Evolutionary conservation across 345 rosid genomes (phyloP), one percentile per base, ranked within the genome.

Genomic region (Ailanthus altissimus): DNA sequence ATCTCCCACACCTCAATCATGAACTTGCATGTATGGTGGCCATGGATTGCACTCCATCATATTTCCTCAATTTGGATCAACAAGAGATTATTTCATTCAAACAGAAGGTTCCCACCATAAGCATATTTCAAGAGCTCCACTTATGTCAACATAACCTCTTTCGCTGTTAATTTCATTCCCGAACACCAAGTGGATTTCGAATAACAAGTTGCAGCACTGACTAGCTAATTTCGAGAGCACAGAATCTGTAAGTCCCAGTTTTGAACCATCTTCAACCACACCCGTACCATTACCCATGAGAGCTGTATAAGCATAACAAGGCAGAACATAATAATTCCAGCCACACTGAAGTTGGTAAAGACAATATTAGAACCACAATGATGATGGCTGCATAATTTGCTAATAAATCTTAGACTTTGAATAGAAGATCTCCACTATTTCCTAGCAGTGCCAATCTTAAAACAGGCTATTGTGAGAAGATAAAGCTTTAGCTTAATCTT

Each of bases 401-500:
- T 47, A 28, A 46, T 61, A 68, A 8, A 13, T 36, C 32, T 47
- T 71, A 46, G 42, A 43, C 58, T 64, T 45, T 49, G 32, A 73
- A 60, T 21, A 49, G 21, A 67, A 28, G 74, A 76, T 58, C 36
- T 21, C 74, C 38, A 15, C 70, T 13, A 72, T 46, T 57, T 60
- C 47, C 70, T 70, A 61, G 43, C 56, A 45, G 11, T 28, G 20
- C 57, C 68, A 67, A 43, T 43, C 38, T 59, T 14, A 61, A 59
- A 49, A 66, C n/a, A 58, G 47, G 42, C 56, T 62, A 28, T 58
- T 3, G 54, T 69, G 42, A 50, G 38, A 18, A 60, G 21, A 15
- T 59, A 45, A 21, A 11, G 40, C 75, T 74, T 67, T 59, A 21
- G 74, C 72, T 67, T 76, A 46, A 66, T 54, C 56, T 56, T 40